phyloP scores from a whole-genome alignment of 306 rosid genomes.

The Cyclanthera cordifolia region DNA sequence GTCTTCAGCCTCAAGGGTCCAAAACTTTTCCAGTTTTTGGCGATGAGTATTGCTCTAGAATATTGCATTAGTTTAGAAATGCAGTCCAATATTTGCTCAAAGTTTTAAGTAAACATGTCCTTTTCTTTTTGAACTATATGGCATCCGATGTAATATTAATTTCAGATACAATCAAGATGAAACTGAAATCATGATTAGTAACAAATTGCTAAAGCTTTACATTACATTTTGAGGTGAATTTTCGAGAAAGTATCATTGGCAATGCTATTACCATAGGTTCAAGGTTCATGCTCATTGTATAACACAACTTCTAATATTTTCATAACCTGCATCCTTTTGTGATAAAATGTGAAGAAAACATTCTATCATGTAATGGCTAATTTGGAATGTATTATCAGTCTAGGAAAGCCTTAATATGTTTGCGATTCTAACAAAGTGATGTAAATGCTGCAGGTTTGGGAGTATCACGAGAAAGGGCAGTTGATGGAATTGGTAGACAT shows the following conservation, averaged over 20 bases:
- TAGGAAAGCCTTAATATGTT: not conserved
- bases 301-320: not conserved
- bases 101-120: not conserved
- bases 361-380: too few species aligned
- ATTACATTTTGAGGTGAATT: not conserved
- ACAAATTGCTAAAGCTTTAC: not conserved
- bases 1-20: not conserved
- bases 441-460: slow-evolving; percentile 47
- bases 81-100: not conserved
- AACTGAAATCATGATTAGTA: not conserved
- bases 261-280: not conserved
- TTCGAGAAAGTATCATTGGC: not conserved
- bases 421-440: not conserved
- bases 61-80: not conserved
- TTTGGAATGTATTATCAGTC: too few species aligned
- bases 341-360: not conserved
- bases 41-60: not conserved
- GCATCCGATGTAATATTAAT: not conserved
- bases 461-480: slow-evolving; percentile 37
- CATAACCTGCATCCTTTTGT: not conserved
- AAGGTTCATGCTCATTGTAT: not conserved
- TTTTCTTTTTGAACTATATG: too few species aligned
- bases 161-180: not conserved
- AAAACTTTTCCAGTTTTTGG: not conserved
- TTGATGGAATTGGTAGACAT: slow-evolving; percentile 43